phyloP scores from a whole-genome alignment of 1,139 yeast species.

The Blastobotrys elegans region DNA sequence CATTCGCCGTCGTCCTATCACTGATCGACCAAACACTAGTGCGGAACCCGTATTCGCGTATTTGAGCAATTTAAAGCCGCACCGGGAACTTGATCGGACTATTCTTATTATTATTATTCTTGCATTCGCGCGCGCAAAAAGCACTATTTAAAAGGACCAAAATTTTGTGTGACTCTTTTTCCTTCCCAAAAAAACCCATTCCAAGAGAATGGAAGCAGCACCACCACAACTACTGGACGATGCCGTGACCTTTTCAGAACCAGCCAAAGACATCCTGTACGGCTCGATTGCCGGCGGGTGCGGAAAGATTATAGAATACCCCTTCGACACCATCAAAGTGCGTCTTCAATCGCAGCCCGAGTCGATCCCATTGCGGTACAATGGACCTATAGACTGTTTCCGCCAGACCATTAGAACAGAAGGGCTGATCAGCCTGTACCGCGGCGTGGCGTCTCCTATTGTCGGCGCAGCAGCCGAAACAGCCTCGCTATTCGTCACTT shows the following conservation, averaged over 20 bases:
- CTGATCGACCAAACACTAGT: no score
- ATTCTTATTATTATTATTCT: no score
- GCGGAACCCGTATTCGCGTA: no score
- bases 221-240: background rate
- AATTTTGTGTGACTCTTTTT: no score
- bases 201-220: background rate
- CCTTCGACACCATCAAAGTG: slow-evolving; percentile 90
- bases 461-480: slow-evolving; percentile 86
- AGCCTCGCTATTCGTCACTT: slow-evolving; percentile 64
- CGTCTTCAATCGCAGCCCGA: slow-evolving; percentile 71
- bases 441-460: slow-evolving; percentile 71
- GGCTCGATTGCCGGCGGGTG: slow-evolving; percentile 63
- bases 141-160: no score
- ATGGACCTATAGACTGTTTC: slow-evolving; percentile 59
- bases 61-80: no score
- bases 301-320: slow-evolving; percentile 84
- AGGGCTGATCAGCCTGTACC: slow-evolving; percentile 60
- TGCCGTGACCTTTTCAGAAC: background rate
- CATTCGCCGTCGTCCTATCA: no score
- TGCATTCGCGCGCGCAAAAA: no score
- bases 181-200: no score
- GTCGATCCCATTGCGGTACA: slow-evolving; percentile 38
- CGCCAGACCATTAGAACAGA: slow-evolving; percentile 55
- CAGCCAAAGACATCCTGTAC: slow-evolving; percentile 28
- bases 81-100: no score